These are phyloP conservation scores for Talaromyces albobiverticillius DNA, from an alignment of 2,329 filamentous ascomycete genomes.

Conservation along the genomic window DNA sequence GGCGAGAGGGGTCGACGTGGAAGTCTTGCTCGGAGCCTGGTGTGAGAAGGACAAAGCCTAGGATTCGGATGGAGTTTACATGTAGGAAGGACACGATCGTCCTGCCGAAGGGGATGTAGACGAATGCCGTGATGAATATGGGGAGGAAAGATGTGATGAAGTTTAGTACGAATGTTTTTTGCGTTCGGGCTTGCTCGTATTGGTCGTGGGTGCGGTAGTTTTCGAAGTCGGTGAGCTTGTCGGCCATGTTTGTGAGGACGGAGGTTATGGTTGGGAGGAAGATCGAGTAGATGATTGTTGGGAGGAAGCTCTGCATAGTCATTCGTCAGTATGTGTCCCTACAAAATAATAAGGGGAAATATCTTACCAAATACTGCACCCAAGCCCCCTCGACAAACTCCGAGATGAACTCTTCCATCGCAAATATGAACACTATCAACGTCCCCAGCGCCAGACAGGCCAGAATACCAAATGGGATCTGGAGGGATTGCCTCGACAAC, in stretches of 20 bases:
- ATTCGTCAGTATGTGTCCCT: neutral
- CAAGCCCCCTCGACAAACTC: slow-evolving; percentile 89
- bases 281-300: slow-evolving; percentile 81
- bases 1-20: slow-evolving; percentile 75
- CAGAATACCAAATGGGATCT: slow-evolving; percentile 78
- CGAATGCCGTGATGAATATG: slow-evolving; percentile 87
- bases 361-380: slow-evolving; percentile 71
- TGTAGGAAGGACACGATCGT: slow-evolving; percentile 82
- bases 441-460: slow-evolving; percentile 71
- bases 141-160: slow-evolving; percentile 95
- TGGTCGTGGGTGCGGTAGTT: slow-evolving; percentile 89
- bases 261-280: slow-evolving; percentile 75
- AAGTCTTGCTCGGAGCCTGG: slow-evolving; percentile 51
- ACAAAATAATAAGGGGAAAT: neutral
- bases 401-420: slow-evolving; percentile 91
- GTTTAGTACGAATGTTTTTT: slow-evolving; percentile 93
- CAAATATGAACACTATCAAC: slow-evolving; percentile 82
- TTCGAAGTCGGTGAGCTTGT: slow-evolving; percentile 74
- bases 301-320: slow-evolving; percentile 67
- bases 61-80: slow-evolving; percentile 65
- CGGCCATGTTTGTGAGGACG: slow-evolving; percentile 72
- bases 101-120: slow-evolving; percentile 89
- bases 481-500: slow-evolving; percentile 71
- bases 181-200: slow-evolving; percentile 78
- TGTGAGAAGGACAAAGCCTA: slow-evolving; percentile 8